Percentiles rank a stretch among this genome's conserved stretches.
Evolutionary conservation across 2,329 filamentous ascomycete species (phyloP).

Genomic region (Trichoderma gracile): DNA sequence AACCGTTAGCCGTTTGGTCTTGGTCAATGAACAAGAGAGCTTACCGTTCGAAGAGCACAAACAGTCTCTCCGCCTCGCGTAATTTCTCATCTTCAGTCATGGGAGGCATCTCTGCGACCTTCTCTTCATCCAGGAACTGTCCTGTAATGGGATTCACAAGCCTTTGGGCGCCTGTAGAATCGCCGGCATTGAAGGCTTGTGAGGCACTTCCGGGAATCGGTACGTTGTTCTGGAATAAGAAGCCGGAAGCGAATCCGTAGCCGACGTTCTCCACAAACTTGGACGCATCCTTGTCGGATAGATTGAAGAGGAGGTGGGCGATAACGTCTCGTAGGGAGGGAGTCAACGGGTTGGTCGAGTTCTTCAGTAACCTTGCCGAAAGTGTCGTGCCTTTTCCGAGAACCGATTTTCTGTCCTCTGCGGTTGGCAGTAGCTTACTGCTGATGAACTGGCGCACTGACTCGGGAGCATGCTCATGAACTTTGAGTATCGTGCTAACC

Average conservation of each 20-base stretch:
- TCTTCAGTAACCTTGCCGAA: conserved; percentile 72
- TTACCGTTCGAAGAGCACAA: conserved; percentile 86
- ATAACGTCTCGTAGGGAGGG: conserved; percentile 73
- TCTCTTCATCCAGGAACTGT: conserved; percentile 72
- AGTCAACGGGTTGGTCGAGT: conserved; percentile 72
- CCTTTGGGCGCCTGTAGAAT: conserved; percentile 37
- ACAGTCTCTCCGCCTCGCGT: conserved; percentile 83
- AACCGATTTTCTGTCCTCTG: conserved; percentile 72
- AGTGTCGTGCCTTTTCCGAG: conserved; percentile 75
- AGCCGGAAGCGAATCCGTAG: conserved; percentile 91
- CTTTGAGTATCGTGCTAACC: conserved; percentile 68
- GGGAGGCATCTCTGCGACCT: conserved; percentile 57
- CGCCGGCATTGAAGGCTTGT: conserved; percentile 43
- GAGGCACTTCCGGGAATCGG: conserved; percentile 68
- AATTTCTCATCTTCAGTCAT: conserved; percentile 95
- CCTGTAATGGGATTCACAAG: conserved; percentile 83
- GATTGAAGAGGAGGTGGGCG: conserved; percentile 78
- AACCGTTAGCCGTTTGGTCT: conserved; percentile 28
- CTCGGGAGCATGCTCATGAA: conserved; percentile 70
- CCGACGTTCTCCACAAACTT: conserved; percentile 89
- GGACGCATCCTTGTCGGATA: conserved; percentile 77
- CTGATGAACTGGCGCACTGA: conserved; percentile 63
- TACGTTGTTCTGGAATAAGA: conserved; percentile 81
- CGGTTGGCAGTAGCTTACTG: conserved; percentile 69
- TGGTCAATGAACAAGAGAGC: conserved; percentile 24